Conservation (phyloP, 2,329 filamentous ascomycete species). For the Diplodia intermedia region DNA sequence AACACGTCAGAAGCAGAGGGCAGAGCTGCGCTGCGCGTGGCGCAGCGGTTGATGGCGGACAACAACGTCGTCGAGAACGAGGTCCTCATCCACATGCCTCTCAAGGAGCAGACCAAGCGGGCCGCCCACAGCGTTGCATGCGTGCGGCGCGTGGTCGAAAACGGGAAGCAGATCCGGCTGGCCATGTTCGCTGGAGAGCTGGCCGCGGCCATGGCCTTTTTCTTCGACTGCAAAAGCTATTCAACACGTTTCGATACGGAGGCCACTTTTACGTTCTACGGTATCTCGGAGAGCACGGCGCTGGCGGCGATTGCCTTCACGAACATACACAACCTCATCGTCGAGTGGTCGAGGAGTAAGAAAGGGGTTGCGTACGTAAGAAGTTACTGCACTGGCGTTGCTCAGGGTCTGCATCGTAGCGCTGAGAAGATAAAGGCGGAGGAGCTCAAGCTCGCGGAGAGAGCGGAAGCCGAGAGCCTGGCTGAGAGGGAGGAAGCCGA, state of each 20-base stretch:
- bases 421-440: not conserved
- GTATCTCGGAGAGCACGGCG: conserved; percentile 37
- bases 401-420: fast-evolving
- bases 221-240: not conserved
- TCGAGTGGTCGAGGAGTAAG: conserved; percentile 34
- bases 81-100: conserved; percentile 29
- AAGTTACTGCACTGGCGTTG: conserved; percentile 9
- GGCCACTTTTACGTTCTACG: not conserved
- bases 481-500: conserved; percentile 18
- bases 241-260: no score
- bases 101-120: conserved; percentile 8
- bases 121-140: not conserved
- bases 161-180: not conserved
- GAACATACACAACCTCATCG: conserved; percentile 37
- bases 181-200: not conserved
- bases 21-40: conserved; percentile 14
- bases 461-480: conserved; percentile 29
- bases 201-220: not conserved
- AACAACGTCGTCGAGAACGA: conserved; percentile 35
- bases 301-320: conserved; percentile 38
- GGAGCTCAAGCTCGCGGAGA: conserved; percentile 31
- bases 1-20: conserved; percentile 30
- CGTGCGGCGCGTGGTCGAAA: not conserved
- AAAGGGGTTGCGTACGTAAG: conserved; percentile 19
- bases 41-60: conserved; percentile 32